Conservation (phyloP, 192 early-diverging fungal genomes). For the Ambispora gerdemannii region DNA sequence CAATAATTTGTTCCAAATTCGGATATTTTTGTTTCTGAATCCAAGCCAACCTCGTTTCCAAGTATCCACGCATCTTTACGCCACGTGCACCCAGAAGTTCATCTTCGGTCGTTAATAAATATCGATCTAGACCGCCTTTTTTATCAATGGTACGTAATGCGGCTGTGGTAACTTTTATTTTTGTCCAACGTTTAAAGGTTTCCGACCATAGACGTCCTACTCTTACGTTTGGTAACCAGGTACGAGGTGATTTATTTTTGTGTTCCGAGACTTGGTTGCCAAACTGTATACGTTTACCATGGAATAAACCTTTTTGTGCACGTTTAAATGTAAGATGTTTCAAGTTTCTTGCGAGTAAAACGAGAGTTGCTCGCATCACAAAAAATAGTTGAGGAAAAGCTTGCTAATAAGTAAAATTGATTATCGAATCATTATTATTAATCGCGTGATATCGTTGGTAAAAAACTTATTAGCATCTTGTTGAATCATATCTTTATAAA, state of each 20-base stretch:
- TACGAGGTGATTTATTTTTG: slow-evolving; percentile 71
- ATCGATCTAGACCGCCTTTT: slow-evolving; percentile 78
- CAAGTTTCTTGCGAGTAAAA: no score
- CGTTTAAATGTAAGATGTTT: no score
- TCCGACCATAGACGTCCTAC: slow-evolving; percentile 64
- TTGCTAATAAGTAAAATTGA: no score
- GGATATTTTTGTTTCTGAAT: neutral
- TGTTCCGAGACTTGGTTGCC: slow-evolving; percentile 62
- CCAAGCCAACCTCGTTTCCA: slow-evolving; percentile 2
- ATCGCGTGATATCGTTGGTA: no score
- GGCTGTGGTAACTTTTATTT: slow-evolving; percentile 62
- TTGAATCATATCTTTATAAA: no score
- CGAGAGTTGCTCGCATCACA: no score
- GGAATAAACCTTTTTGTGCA: slow-evolving; percentile 59
- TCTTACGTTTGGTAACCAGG: slow-evolving; percentile 77
- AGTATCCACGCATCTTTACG: slow-evolving; percentile 35
- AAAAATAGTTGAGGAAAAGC: no score
- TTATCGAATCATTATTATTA: no score
- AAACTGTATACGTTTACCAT: slow-evolving; percentile 58
- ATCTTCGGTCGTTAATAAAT: slow-evolving; percentile 65
- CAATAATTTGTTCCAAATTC: no score
- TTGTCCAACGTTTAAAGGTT: slow-evolving; percentile 51
- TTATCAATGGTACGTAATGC: slow-evolving; percentile 77
- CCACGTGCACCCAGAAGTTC: slow-evolving; percentile 55
- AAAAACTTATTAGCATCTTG: no score